Conservation (phyloP, 1,284 basidiomycete species). For the Paramarasmius palmivorus region DNA sequence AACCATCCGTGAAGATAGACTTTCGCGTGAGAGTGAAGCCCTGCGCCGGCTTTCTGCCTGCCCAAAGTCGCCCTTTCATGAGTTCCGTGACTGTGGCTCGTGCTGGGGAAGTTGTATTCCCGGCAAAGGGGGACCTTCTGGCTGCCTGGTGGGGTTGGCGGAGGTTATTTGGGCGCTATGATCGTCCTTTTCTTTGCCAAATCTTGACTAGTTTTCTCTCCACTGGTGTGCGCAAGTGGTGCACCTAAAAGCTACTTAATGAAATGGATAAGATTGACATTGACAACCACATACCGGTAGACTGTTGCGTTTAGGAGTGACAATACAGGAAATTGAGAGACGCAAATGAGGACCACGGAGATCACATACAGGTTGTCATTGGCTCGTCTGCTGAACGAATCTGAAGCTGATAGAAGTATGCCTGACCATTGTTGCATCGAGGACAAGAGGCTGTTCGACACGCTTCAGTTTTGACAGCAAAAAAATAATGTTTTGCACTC, state of each 20-base stretch:
- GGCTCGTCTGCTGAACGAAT: conserved; percentile 91
- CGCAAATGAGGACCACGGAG: background rate
- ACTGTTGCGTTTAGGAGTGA: conserved; percentile 27
- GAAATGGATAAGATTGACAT: background rate
- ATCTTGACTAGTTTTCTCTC: conserved; percentile 53
- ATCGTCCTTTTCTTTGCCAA: no score
- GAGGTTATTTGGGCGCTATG: no score
- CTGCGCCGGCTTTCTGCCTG: no score
- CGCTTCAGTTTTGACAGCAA: conserved; percentile 7
- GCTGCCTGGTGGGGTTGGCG: no score
- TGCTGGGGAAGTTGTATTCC: no score
- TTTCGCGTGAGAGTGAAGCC: no score
- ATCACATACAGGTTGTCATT: conserved; percentile 68
- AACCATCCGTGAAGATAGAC: no score
- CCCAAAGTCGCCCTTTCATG: no score
- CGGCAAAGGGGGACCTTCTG: no score
- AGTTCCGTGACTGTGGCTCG: no score
- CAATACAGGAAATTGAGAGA: background rate
- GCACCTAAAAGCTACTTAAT: conserved; percentile 38
- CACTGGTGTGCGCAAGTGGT: conserved; percentile 58
- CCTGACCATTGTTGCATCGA: conserved; percentile 87
- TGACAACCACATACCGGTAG: conserved; percentile 38
- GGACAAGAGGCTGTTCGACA: conserved; percentile 70
- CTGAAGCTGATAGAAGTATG: conserved; percentile 96
- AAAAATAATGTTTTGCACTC: conserved; percentile 22